A percentile compares a stretch with the other conserved stretches of the same genome.
Evolutionary conservation across 2,329 filamentous ascomycete genomes (phyloP).

Genomic region (Hymenoscyphus repandus): DNA sequence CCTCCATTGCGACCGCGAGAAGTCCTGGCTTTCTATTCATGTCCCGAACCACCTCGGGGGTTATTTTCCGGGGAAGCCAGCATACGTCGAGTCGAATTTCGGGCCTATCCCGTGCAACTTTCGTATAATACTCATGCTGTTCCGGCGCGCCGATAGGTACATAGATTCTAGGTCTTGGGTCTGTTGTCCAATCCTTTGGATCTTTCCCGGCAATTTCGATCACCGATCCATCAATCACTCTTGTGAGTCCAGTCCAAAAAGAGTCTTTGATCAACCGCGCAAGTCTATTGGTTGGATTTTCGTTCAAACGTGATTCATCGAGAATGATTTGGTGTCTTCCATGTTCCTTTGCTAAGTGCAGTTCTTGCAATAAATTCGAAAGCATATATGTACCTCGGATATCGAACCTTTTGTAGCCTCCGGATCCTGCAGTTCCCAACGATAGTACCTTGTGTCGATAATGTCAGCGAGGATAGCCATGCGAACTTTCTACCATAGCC

Average conservation of each 20-base stretch:
- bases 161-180: conserved; percentile 88
- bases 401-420: conserved; percentile 82
- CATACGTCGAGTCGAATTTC: conserved; percentile 85
- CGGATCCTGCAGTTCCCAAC: conserved; percentile 78
- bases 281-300: conserved; percentile 88
- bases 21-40: conserved; percentile 86
- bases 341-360: conserved; percentile 86
- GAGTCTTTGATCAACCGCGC: conserved; percentile 80
- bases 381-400: conserved; percentile 96
- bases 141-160: conserved; percentile 78
- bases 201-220: conserved; percentile 84
- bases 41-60: conserved; percentile 73
- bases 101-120: conserved; percentile 71
- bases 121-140: conserved; percentile 83
- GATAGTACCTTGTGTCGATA: conserved; percentile 61
- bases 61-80: conserved; percentile 70
- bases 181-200: conserved; percentile 90
- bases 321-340: conserved; percentile 85
- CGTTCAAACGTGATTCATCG: conserved; percentile 84
- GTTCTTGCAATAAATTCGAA: conserved; percentile 91
- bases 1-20: conserved; percentile 83
- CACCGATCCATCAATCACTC: conserved; percentile 81
- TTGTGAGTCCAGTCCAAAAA: conserved; percentile 89
- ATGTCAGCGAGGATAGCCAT: neutral
- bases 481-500: neutral